phyloP scores from a whole-genome alignment of 345 rosid species.

The Brassica incana region DNA sequence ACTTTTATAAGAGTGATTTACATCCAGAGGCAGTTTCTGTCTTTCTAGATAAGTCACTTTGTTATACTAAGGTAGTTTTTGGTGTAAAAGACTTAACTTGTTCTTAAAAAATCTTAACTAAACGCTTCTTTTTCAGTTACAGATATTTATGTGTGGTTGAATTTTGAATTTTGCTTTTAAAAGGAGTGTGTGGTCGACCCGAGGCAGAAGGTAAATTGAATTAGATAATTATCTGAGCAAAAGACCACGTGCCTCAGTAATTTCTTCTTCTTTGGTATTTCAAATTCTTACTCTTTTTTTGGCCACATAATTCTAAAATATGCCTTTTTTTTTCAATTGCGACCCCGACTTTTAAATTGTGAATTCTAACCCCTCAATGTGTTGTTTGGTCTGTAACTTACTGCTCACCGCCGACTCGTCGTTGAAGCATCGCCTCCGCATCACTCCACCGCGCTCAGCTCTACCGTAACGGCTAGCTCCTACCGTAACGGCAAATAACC shows the following conservation, averaged over 20 bases:
- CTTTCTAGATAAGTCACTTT: neutral
- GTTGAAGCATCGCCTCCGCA: no score
- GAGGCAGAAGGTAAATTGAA: neutral
- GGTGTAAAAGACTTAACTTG: neutral
- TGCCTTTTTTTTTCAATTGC: neutral
- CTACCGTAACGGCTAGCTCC: no score
- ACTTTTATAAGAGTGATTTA: neutral
- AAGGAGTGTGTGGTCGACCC: neutral
- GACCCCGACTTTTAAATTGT: neutral
- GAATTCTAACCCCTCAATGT: neutral
- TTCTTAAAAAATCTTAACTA: neutral
- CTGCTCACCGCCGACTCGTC: neutral
- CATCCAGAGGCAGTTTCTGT: neutral
- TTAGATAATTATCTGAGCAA: neutral
- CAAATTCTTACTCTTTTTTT: no score
- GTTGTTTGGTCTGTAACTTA: neutral
- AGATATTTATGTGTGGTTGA: neutral
- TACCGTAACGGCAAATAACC: no score
- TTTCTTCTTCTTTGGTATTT: no score
- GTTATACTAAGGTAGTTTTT: neutral
- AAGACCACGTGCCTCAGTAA: neutral
- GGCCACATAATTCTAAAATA: neutral
- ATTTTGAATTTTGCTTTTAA: neutral
- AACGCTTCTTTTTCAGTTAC: neutral
- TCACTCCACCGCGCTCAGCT: no score